Base-by-base conservation (phyloP, 1,284 basidiomycete genomes). In the Neonothopanus nambi region DNA sequence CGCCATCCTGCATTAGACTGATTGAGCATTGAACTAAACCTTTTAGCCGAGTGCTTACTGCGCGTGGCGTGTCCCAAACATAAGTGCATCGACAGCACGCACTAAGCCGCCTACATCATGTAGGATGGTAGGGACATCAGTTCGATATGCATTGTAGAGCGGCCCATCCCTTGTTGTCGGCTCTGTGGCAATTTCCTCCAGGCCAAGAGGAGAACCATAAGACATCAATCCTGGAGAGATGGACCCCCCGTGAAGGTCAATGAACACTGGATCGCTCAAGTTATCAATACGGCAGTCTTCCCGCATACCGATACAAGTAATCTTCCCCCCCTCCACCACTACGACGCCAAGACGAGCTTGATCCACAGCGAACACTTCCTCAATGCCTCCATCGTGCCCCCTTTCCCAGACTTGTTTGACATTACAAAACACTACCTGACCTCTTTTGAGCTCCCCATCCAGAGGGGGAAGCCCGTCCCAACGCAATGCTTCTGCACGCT, bases 31-130 rank as follows among this genome's bases (percentile, higher is more conserved):
- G 13, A 33, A 13, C 30, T 11, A 9, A 33, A 11, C 13, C 9
- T 9, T 13, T 13, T 33, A 11, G 30, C 30, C 13, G 13, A 3
- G 30, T 33, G 30, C 86, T 67, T 62, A 87, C 87, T 89, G 66
- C 40, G 82, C 81, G 65, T 91, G 80, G 52, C 89, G 78, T 11
- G 85, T 88, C 15, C 77, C 79, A 62, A 91, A 93, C 58, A 80
- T 74, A 11, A 91, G 73, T 0, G 85, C 87, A 63, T 93, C 91
- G 39, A 81, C 77, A 1, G 85, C 89, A 44, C 79, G 75, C 7
- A 84, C 72, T 7, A 89, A 64, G 0, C 78, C 70, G n/a, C 81
- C 82, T 5, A 77, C 73, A 53, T 82, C 78, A 48, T 76, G 70
- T 26, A 84, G 59, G 15, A 86, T 69, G 11, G 61, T 55, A 0